Evolutionary conservation across 495 filamentous ascomycete genomes (phyloP).

Genomic region (Aspergillus diversus): DNA sequence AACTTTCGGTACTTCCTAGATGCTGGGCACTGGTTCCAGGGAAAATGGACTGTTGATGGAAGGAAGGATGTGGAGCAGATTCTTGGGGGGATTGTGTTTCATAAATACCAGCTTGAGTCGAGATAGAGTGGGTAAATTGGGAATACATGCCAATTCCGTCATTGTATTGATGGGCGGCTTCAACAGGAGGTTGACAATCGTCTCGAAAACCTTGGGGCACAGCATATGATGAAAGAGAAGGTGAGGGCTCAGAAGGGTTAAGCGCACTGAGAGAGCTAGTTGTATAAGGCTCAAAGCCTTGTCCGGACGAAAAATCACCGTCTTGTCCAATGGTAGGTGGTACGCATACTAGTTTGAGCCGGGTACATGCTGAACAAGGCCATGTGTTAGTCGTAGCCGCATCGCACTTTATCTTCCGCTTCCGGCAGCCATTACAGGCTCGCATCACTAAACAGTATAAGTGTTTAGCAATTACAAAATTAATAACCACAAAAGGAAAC

Average conservation of each 20-base stretch:
- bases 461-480: slow-evolving; percentile 3
- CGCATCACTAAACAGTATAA: slow-evolving; percentile 76
- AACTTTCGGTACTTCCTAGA: slow-evolving; percentile 44
- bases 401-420: slow-evolving; percentile 88
- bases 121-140: slow-evolving; percentile 39
- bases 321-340: slow-evolving; percentile 89
- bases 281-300: slow-evolving; percentile 32
- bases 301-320: slow-evolving; percentile 60
- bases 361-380: slow-evolving; percentile 93
- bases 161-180: slow-evolving; percentile 35
- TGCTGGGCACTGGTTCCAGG: slow-evolving; percentile 57
- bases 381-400: slow-evolving; percentile 97
- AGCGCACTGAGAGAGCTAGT: slow-evolving; percentile 28
- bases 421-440: slow-evolving; percentile 94
- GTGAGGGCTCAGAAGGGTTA: slow-evolving; percentile 26
- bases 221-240: slow-evolving; percentile 38
- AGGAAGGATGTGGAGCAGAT: slow-evolving; percentile 40
- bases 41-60: slow-evolving; percentile 54
- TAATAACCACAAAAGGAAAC: neutral
- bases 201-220: slow-evolving; percentile 35
- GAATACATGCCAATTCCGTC: slow-evolving; percentile 43
- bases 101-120: slow-evolving; percentile 76
- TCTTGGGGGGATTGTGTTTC: slow-evolving; percentile 66
- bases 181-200: slow-evolving; percentile 29
- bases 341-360: slow-evolving; percentile 90